Evolutionary conservation across 1,284 basidiomycete species (phyloP), one percentile per base, ranked within the genome.

Genomic region (Earliella scabrosa): DNA sequence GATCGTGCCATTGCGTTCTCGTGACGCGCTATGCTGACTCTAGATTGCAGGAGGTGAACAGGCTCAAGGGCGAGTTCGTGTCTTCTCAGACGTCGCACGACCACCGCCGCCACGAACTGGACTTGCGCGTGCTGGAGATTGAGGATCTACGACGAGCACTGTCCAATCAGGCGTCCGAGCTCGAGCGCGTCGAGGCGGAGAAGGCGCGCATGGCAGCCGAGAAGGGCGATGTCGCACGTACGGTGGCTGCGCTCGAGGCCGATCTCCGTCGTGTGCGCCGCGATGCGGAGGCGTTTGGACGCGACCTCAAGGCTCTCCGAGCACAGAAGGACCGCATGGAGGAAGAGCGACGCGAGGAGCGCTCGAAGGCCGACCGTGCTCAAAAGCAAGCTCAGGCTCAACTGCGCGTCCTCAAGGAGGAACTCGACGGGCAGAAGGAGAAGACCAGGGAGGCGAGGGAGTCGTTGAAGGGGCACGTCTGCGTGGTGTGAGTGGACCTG

Each of bases 271-370:
- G 88, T 18, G 87, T 93, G 40, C 80, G 83, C 54, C 77, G 77
- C 40, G 89, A 93, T 59, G 90, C 90, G 0, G 85, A 92, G 62
- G 78, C 80, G 23, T 89, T 88, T 67, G 88, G 88, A 26, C 81
- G 77, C n/a, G 92, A 95, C 68, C 71, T 95, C 54, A 86, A 83
- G 61, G 72, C 77, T 6, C 74, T 93, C 41, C 80, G 82, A 10
- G 71, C 71, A 11, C 87, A 91, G 72, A 89, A 90, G 64, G 87
- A 89, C 60, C 82, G 77, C 50, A 66, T 82, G 45, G 85, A 86
- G 56, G 73, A 74, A 60, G 81, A 83, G 60, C 77, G 74, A 52
- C 81, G 82, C 18, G 84, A 88, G 40, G 68, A 70, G 52, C 58
- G 61, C 2, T 56, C 56, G 16, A 65, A 64, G 58, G 64, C 79